These are phyloP conservation scores for Corynespora cassiicola DNA, from an alignment of 2,329 filamentous ascomycete genomes.

Conservation along the genomic window DNA sequence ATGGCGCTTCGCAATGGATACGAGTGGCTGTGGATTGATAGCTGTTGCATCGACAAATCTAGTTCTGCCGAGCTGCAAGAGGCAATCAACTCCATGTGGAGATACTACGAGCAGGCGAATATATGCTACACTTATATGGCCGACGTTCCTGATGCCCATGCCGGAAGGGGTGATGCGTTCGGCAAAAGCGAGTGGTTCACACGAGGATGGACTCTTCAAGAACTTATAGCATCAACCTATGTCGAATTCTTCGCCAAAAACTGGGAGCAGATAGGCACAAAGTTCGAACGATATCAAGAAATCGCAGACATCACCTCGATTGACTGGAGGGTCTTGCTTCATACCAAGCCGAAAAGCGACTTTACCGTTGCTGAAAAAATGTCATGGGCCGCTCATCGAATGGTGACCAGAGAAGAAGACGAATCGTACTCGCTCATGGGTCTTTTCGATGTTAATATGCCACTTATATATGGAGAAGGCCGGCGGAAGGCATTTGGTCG, in stretches of 20 bases:
- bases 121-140: constrained; percentile 16
- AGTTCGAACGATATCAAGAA: constrained; percentile 1
- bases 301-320: constrained; percentile 5
- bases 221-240: constrained; percentile 46
- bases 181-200: constrained; percentile 8
- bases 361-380: constrained; percentile 15
- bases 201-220: constrained; percentile 39
- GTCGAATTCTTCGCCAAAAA: constrained; percentile 11
- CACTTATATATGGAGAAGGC: constrained; percentile 15
- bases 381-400: constrained; percentile 11
- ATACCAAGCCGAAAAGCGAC: too few relatives aligned
- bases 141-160: constrained; percentile 8
- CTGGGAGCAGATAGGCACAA: constrained; percentile 7
- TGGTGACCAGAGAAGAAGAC: constrained; percentile 29
- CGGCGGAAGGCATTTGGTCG: constrained; percentile 12
- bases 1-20: constrained; percentile 1
- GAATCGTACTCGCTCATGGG: constrained; percentile 36
- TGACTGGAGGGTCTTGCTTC: background rate
- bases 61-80: constrained; percentile 14
- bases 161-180: background rate
- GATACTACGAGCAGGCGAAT: constrained; percentile 14
- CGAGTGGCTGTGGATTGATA: constrained; percentile 11
- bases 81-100: constrained; percentile 18
- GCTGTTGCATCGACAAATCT: constrained; percentile 14
- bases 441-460: constrained; percentile 26